phyloP scores from a whole-genome alignment of 2,329 filamentous ascomycete genomes.

The Colletotrichum tropicale region DNA sequence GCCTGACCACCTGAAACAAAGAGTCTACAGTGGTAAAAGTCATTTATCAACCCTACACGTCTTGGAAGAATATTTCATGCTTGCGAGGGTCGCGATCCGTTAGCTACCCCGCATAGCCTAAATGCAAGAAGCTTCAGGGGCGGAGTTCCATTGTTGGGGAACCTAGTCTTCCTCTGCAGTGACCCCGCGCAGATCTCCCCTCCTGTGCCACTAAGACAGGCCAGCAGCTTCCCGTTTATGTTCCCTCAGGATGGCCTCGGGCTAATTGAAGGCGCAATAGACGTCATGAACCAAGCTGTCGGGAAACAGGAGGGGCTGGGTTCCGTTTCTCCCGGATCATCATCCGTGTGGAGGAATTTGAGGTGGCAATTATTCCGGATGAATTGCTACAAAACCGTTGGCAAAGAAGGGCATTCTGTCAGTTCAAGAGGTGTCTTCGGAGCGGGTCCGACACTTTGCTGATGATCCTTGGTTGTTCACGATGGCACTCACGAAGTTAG shows the following conservation, averaged over 20 bases:
- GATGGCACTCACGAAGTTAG: neutral
- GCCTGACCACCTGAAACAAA: too few relatives aligned
- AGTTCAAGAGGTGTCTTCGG: neutral
- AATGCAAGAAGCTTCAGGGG: neutral
- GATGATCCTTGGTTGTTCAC: neutral
- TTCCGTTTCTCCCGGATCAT: neutral
- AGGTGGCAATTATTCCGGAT: neutral
- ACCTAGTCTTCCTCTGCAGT: neutral
- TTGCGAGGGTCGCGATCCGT: neutral
- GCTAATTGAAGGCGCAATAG: neutral
- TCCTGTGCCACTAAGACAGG: neutral
- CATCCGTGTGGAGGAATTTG: conserved; percentile 11
- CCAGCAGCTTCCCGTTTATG: neutral
- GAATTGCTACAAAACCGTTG: conserved; percentile 5
- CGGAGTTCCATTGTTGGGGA: neutral
- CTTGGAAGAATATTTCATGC: neutral
- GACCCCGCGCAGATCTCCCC: neutral
- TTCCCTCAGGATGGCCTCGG: neutral
- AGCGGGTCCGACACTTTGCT: neutral
- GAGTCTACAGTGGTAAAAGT: too few relatives aligned
- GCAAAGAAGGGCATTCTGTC: too few relatives aligned
- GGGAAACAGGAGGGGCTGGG: neutral
- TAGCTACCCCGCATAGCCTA: neutral
- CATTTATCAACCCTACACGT: too few relatives aligned
- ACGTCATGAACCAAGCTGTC: neutral